Evolutionary conservation across 306 rosid genomes (phyloP), one percentile per base, ranked within the genome.

Genomic region (Quercus bicolor): DNA sequence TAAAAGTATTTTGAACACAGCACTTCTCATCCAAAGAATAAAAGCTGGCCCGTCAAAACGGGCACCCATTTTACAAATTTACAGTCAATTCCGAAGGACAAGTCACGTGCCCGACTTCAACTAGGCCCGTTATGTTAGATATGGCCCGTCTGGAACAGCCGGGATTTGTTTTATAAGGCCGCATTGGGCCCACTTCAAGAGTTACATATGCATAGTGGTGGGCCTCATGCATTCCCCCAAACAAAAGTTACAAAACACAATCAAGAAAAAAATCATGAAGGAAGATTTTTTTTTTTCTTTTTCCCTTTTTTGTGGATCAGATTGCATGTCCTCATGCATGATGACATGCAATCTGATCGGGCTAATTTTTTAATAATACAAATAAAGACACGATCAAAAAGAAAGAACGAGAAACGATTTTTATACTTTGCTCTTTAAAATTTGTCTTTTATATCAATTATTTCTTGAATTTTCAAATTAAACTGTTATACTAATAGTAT

Each of bases 1-100:
- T 40, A 7, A 40, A 40, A 34, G 0, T 34, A 0, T 34, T 8
- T 1, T 40, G 0, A 2, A 26, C 28, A 26, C 28, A 8, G 1
- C 3, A 40, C 45, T 40, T 37, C 10, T 37, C 43, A 0, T 37
- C 0, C 0, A 37, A 6, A 37, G 0, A 2, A 6, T 40, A 11
- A 8, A 37, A 37, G 6, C 9, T 1, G 43, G 10, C 43, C 0
- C 0, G 2, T 34, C 40, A 34, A 34, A 34, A 34, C 9, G 8
- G 40, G 40, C 9, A 34, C 40, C 8, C 8, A 34, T 34, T 34
- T 34, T 34, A 34, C 40, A 34, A 34, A 34, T 34, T 45, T 45
- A 45, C 14, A 10, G 52, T 45, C 52, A 45, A 45, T 45, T 45
- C 52, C 52, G 15, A 45, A 11, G 52, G 13, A 45, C 52, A 9